Base-by-base conservation (phyloP, 2,329 filamentous ascomycete genomes). In the Scytalidium sp. region DNA sequence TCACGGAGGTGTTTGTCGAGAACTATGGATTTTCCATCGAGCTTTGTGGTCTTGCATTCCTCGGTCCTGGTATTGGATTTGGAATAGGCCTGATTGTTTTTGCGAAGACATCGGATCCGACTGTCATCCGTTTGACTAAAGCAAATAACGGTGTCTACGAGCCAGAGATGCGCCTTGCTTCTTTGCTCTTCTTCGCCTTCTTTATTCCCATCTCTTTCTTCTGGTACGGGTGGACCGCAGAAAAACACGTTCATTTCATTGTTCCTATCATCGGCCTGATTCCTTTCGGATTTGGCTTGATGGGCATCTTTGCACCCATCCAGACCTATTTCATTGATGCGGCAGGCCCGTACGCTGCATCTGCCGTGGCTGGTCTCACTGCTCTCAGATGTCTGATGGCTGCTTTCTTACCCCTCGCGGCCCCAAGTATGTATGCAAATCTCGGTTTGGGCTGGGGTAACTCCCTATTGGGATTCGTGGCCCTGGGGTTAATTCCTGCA, bases 391-490 rank as follows among this genome's bases (percentile, higher is more conserved):
- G 67, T 39, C 57, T 79, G 15, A 73, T 73, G 2, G 75, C 74
- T 3, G 75, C 77, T 32, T 70, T 71, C 2, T 70, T 79, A 47
- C 76, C 77, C 4, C 64, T 80, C 2, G 78, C 78, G 45, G 75
- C 71, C 1, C 71, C 73, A 5, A 52, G 54, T n/a, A 63, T 80
- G 62, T 79, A 76, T 53, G 56, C 46, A 0, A 56, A 39, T 7
- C 57, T 73, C 10, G 73, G 70, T 1, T 54, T 69, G 29, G 70
- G 70, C 1, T 78, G 75, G 75, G 75, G 74, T 0, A 75, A 70
- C 48, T 70, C 68, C 2, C 53, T 80, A 43, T 56, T 79, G 19
- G 77, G 73, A 0, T 76, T 78, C 51, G 65, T 80, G 29, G 69
- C 73, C 5, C 41, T 79, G 1, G 71, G 64, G 0, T 64, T 80